Base-by-base conservation (phyloP, 1,139 yeast species). In the Scheffersomyces quercinus region DNA sequence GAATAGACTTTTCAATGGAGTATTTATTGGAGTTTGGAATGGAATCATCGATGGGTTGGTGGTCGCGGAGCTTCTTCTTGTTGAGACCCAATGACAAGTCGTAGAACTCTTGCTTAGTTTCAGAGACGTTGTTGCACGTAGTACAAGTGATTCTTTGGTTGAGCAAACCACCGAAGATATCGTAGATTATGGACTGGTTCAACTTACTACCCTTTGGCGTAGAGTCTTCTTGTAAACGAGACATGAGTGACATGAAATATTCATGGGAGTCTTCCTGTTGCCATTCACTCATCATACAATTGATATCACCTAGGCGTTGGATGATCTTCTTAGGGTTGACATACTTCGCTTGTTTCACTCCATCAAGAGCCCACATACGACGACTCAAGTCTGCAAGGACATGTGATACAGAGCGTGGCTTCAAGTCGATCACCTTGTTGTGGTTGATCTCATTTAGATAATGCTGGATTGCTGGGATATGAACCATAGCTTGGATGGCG, bases 231-330 rank as follows among this genome's bases (percentile, higher is more conserved):
- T 91, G 98, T 45, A 91, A 68, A 44, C 97, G 70, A 8, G 95
- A 83, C 75, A 91, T 77, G 48, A 91, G 70, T 13, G 96, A 87
- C 97, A 91, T 90, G 62, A 84, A 88, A 65, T 91, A 93, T 65
- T 93, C 99, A 64, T 93, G 99, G 1, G 97, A 87, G 64, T 93
- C 99, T 65, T 93, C 98, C 64, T 93, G 99, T 64, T 89, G 91
- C 96, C 96, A 90, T 61, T 85, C 93, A 34, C 91, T 83, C 96
- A 91, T 89, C 95, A 88, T 86, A 60, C 96, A 89, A 64, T 91
- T 91, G 56, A 91, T 89, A 55, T 89, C 96, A 41, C 81, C 88
- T 45, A 91, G 70, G 49, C 93, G 74, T 42, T 76, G 75, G 43
- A 90, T 84, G 54, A 91, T 73, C 54, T 79, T 81, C 54, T 83